Base-by-base conservation (phyloP, 2,329 filamentous ascomycete genomes). In the Pseudomassariella vexata region DNA sequence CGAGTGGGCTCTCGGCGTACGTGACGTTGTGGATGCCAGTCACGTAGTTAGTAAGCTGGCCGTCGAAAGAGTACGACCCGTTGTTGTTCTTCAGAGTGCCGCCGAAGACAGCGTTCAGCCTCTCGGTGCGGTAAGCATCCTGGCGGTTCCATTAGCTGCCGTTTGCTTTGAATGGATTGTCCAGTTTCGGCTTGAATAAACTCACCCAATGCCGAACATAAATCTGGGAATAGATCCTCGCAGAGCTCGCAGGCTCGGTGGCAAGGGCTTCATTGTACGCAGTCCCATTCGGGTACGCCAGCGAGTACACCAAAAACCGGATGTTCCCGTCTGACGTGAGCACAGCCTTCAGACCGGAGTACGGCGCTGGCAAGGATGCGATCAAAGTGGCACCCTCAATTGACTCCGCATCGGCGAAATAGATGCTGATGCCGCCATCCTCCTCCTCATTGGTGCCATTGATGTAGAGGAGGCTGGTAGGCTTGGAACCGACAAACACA, bases 71-170 rank as follows among this genome's bases (percentile, higher is more conserved):
- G 31, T 54, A 55, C 9, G 49, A 44, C 30, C 47, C 49, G 14
- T 47, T 34, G 9, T 17, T 20, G 19, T 32, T 31, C 7, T 28
- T 35, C 19, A 81, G 46, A n/a, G 65, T 65, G 24, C 73, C 74
- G 2, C 77, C 70, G 53, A 76, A 82, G 23, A 82, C 62, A 17
- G 71, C 63, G 38, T 78, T 75, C 41, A n/a, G n/a, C n/a, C n/a
- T n/a, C n/a, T n/a, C n/a, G n/a, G n/a, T n/a, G n/a, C n/a, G 23
- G 8, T 18, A 11, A 18, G 4, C n/a, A n/a, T n/a, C n/a, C n/a
- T n/a, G n/a, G n/a, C n/a, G n/a, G n/a, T n/a, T n/a, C n/a, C 2
- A 15, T 44, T 30, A 47, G 38, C 30, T 26, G 14, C 14, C 9
- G 4, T 9, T 15, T 16, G 25, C 10, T 9, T 6, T 23, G 9